Evolutionary conservation across 306 rosid species (phyloP), one percentile per base, ranked within the genome.

Genomic region (Vicia sativa): DNA sequence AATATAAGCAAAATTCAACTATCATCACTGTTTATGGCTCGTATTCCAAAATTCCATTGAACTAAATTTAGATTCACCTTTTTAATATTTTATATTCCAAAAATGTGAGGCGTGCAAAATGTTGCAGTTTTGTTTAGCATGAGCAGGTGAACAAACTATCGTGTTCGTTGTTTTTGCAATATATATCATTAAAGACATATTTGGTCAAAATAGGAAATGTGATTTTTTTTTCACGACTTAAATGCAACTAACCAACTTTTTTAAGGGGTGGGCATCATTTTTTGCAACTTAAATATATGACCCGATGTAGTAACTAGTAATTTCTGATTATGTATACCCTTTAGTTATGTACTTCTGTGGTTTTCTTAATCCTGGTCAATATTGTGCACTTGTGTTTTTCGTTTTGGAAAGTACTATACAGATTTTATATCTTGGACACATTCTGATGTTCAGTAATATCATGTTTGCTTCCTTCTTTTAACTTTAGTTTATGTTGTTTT

Each of bases 401-500:
- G 16, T 57, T 34, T 16, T 65, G 50, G 34, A 45, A 34, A 75
- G 23, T 61, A 44, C 12, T 49, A 21, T 60, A 8, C 18, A 16
- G n/a, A 71, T 71, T 50, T 28, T 62, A 39, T 46, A 29, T 55
- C 35, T 59, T 3, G n/a, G 16, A 62, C 60, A n/a, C 50, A 28
- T 50, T 50, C n/a, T 62, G 57, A 41, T 69, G 66, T 70, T 70
- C 31, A 18, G 15, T 23, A 34, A 25, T 25, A 34, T 43, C 37
- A 28, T 48, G 55, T 67, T 2, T 53, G 5, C 45, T 46, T 3
- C n/a, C 14, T 63, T 12, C 23, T 14, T 23, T 49, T 67, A 54
- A 29, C 12, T 19, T 71, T 34, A 45, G 71, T 78, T 14, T 45
- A 10, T 80, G 58, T 25, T 75, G 59, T 50, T 76, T 71, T 80